These are phyloP conservation scores for Stemphylium vesicarium DNA, from an alignment of 2,329 filamentous ascomycete species.

Conservation along the genomic window DNA sequence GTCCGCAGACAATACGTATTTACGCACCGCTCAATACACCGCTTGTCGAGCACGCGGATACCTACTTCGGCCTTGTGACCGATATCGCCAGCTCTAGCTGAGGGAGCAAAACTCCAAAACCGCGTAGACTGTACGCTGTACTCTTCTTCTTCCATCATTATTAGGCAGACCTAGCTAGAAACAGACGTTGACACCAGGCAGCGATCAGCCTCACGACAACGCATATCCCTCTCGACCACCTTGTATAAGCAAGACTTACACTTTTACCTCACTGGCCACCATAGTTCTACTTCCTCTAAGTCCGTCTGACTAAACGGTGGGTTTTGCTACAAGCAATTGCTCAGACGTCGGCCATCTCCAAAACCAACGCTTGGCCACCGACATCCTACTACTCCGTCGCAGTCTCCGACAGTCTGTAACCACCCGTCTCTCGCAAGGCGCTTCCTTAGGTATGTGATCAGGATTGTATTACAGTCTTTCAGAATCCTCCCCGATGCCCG, in stretches of 20 bases:
- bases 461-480: slow-evolving; percentile 2
- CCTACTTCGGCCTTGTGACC: slow-evolving; percentile 10
- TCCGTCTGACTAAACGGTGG: neutral
- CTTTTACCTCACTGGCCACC: neutral
- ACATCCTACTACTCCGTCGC: neutral
- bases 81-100: slow-evolving; percentile 4
- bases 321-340: neutral
- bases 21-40: slow-evolving; percentile 16
- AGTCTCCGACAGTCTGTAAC: neutral
- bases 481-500: neutral
- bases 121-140: slow-evolving; percentile 1
- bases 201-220: slow-evolving; percentile 1
- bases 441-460: slow-evolving; percentile 18
- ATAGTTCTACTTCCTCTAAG: neutral
- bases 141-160: neutral
- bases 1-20: neutral
- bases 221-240: neutral
- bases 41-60: slow-evolving; percentile 6
- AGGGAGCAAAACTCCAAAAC: slow-evolving; percentile 11
- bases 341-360: neutral
- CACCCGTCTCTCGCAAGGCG: neutral
- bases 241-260: neutral
- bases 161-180: slow-evolving; percentile 2
- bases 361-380: neutral
- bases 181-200: slow-evolving; percentile 14